phyloP scores from a whole-genome alignment of 202 grass and related monocot species.

The Brachypodium distachyon region DNA sequence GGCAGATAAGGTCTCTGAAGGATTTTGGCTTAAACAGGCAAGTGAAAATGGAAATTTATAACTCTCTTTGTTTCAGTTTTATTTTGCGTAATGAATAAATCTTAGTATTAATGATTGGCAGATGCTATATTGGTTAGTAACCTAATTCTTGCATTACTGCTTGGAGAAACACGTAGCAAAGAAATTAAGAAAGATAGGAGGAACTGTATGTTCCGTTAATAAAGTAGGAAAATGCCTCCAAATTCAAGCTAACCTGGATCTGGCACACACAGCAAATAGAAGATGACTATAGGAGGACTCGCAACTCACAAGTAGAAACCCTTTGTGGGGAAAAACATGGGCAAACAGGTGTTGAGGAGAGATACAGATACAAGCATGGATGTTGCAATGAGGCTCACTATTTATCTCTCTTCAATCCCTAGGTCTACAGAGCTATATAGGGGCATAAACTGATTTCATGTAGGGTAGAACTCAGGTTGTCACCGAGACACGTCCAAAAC shows the following conservation, averaged over 20 bases:
- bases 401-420: neutral
- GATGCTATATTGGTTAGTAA: neutral
- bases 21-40: conserved; percentile 97
- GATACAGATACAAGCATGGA: neutral
- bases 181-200: neutral
- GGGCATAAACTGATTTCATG: neutral
- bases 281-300: neutral
- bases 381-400: neutral
- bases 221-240: neutral
- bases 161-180: neutral
- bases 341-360: too few species aligned
- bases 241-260: neutral
- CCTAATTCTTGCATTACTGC: neutral
- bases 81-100: conserved; percentile 2
- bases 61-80: neutral
- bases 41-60: conserved; percentile 6
- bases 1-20: conserved; percentile 74
- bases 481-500: neutral
- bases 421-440: neutral
- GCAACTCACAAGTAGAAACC: neutral
- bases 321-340: neutral
- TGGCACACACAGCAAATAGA: neutral
- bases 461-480: neutral
- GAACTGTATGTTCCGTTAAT: neutral
- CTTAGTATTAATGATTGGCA: neutral